These are phyloP conservation scores for Thozetella sp. DNA, from an alignment of 495 filamentous ascomycete species.

Conservation along the genomic window DNA sequence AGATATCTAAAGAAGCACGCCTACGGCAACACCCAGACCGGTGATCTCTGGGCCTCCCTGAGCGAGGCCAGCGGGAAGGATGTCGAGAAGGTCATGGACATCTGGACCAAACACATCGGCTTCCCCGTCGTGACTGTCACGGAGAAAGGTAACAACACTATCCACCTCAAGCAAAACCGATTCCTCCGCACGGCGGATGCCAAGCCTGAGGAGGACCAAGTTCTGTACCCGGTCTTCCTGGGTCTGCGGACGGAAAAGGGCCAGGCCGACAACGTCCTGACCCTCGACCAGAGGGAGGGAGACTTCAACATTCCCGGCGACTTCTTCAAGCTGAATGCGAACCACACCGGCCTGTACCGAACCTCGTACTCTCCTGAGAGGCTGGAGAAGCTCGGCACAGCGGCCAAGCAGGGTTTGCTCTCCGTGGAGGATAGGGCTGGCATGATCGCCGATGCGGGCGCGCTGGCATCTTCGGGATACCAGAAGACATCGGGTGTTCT, in stretches of 20 bases:
- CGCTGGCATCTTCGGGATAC: constrained; percentile 86
- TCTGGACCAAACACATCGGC: constrained; percentile 79
- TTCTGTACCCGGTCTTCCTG: constrained; percentile 74
- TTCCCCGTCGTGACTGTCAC: constrained; percentile 74
- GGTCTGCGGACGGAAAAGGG: constrained; percentile 67
- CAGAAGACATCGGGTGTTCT: constrained; percentile 90
- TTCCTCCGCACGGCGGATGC: constrained; percentile 76
- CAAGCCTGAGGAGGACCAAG: constrained; percentile 81
- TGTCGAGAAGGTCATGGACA: constrained; percentile 75
- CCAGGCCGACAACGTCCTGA: constrained; percentile 61
- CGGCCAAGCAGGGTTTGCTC: constrained; percentile 82
- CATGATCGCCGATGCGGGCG: constrained; percentile 94
- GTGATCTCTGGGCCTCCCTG: constrained; percentile 89
- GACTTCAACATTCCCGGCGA: constrained; percentile 68
- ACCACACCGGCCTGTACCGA: constrained; percentile 75
- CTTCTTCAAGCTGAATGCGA: constrained; percentile 80
- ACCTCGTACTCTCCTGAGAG: constrained; percentile 71
- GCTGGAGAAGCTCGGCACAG: constrained; percentile 73
- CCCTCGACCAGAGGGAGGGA: constrained; percentile 73
- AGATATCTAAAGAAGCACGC: constrained; percentile 94
- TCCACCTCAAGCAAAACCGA: constrained; percentile 74
- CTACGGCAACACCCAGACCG: constrained; percentile 82
- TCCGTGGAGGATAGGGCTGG: constrained; percentile 93
- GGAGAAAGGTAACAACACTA: constrained; percentile 58
- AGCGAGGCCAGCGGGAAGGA: constrained; percentile 90